Conservation (phyloP, 2,329 filamentous ascomycete genomes). For the Ascochyta pisi region DNA sequence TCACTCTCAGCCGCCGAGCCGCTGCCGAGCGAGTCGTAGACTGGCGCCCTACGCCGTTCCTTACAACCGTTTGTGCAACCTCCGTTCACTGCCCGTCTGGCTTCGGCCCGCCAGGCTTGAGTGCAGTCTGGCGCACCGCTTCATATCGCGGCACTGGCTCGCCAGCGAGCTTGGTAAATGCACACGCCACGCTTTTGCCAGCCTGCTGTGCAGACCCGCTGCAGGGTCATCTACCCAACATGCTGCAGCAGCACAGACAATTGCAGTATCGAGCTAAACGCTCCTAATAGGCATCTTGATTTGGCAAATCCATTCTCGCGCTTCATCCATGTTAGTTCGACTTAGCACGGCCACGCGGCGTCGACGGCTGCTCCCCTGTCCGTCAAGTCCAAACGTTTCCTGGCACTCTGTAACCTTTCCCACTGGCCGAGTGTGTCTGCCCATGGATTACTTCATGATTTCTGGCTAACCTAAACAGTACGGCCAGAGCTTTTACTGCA, state of each 20-base stretch:
- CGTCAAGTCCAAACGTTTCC: slow-evolving; percentile 8
- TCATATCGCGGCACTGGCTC: slow-evolving; percentile 26
- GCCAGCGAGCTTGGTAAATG: slow-evolving; percentile 21
- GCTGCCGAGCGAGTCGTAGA: slow-evolving; percentile 17
- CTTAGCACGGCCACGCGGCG: slow-evolving; percentile 38
- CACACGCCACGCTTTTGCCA: slow-evolving; percentile 20
- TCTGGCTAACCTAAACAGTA: slow-evolving; percentile 16
- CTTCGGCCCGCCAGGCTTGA: slow-evolving; percentile 8
- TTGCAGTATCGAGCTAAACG: not conserved
- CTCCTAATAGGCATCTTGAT: not conserved
- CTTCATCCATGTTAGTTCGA: slow-evolving; percentile 26
- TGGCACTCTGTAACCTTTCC: slow-evolving; percentile 1
- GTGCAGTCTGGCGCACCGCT: slow-evolving; percentile 11
- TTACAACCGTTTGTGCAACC: slow-evolving; percentile 21
- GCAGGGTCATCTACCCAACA: slow-evolving; percentile 8
- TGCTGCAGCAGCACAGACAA: not conserved
- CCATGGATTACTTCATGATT: slow-evolving; percentile 20
- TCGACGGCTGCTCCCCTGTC: slow-evolving; percentile 26
- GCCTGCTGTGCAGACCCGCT: slow-evolving; percentile 17
- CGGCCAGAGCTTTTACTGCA: slow-evolving; percentile 8
- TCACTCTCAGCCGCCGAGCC: slow-evolving; percentile 22
- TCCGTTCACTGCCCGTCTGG: slow-evolving; percentile 9
- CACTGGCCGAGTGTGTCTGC: slow-evolving; percentile 12
- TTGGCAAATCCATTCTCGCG: slow-evolving; percentile 4
- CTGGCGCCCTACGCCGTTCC: slow-evolving; percentile 15